A percentile compares a stretch with the other conserved stretches of the same genome.
Evolutionary conservation across 345 rosid species (phyloP).

Genomic region (Euphorbia pulcherrima): DNA sequence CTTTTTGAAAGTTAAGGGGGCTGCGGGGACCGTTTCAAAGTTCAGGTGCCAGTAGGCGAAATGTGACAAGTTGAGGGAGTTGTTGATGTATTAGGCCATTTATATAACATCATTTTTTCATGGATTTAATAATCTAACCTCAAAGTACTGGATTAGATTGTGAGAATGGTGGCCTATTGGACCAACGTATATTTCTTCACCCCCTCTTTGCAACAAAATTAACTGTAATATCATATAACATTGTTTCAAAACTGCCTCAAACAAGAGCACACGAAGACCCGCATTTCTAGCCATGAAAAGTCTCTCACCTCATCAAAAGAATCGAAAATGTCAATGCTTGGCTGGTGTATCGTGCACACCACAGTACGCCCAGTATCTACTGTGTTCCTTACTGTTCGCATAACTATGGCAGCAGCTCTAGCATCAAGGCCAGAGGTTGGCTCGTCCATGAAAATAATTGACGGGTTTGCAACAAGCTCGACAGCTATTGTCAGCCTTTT

Average conservation of each 20-base stretch:
- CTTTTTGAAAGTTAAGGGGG: too few relatives aligned
- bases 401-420: constrained; percentile 62
- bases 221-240: constrained; percentile 1
- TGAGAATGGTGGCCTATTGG: constrained; percentile 13
- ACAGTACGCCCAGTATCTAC: constrained; percentile 42
- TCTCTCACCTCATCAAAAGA: constrained; percentile 50
- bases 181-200: constrained; percentile 16
- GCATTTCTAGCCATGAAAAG: neutral
- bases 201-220: constrained; percentile 12
- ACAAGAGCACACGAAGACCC: neutral
- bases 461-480: constrained; percentile 57
- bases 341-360: constrained; percentile 63
- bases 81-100: too few relatives aligned
- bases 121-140: constrained; percentile 5
- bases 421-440: constrained; percentile 65
- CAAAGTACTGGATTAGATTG: constrained; percentile 8
- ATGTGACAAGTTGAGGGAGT: too few relatives aligned
- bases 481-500: constrained; percentile 69
- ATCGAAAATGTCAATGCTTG: constrained; percentile 57
- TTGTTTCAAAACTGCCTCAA: neutral
- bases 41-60: too few relatives aligned
- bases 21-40: too few relatives aligned
- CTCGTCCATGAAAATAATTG: constrained; percentile 61
- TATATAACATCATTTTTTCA: neutral
- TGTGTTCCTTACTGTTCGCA: constrained; percentile 53